phyloP scores from a whole-genome alignment of 1,139 yeast genomes.

The Suhomyces choctaworum region DNA sequence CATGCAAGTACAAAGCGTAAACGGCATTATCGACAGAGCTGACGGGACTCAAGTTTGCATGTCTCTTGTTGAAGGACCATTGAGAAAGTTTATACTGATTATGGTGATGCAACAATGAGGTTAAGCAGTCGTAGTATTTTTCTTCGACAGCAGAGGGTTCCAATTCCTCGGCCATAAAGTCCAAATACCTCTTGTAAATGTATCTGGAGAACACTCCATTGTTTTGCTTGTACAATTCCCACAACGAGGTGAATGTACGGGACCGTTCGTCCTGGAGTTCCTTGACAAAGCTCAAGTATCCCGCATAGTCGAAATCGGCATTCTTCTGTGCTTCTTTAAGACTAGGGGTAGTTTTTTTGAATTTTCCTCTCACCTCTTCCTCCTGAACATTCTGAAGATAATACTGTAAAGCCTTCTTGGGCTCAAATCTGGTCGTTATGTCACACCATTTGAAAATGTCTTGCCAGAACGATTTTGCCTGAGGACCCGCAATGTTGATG shows the following conservation, averaged over 20 bases:
- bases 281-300: slow-evolving; percentile 31
- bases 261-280: slow-evolving; percentile 29
- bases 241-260: slow-evolving; percentile 32
- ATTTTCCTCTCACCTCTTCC: slow-evolving; percentile 3
- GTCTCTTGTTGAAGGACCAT: slow-evolving; percentile 30
- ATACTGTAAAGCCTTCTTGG: slow-evolving; percentile 28
- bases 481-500: slow-evolving; percentile 22
- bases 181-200: slow-evolving; percentile 28
- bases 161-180: slow-evolving; percentile 22
- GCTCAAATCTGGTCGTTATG: slow-evolving; percentile 23
- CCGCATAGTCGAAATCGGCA: slow-evolving; percentile 43
- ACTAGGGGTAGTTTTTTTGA: slow-evolving; percentile 9
- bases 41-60: slow-evolving; percentile 13
- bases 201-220: slow-evolving; percentile 27
- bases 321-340: slow-evolving; percentile 34
- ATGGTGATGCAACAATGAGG: slow-evolving; percentile 23
- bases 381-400: slow-evolving; percentile 24
- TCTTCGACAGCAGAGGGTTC: slow-evolving; percentile 19
- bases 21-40: slow-evolving; percentile 22
- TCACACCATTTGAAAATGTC: slow-evolving; percentile 41
- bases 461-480: slow-evolving; percentile 37
- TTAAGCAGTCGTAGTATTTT: slow-evolving; percentile 26
- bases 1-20: slow-evolving; percentile 25
- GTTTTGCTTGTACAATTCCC: slow-evolving; percentile 32
- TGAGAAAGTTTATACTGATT: slow-evolving; percentile 21